A percentile compares a stretch with the other conserved stretches of the same genome.
phyloP scores from a whole-genome alignment of 2,329 filamentous ascomycete genomes.

The Camillea tinctor region DNA sequence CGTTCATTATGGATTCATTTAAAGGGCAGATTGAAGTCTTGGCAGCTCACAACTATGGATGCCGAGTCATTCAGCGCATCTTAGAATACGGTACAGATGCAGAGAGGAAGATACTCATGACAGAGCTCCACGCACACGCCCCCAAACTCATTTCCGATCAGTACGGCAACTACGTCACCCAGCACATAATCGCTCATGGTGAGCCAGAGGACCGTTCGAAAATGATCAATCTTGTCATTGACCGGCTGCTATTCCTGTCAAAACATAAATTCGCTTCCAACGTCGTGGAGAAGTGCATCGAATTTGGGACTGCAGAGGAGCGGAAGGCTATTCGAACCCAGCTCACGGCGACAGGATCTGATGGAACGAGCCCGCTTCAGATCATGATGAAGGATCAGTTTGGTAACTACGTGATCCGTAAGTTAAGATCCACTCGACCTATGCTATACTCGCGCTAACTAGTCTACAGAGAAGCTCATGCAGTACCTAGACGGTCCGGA shows the following conservation, averaged over 20 bases:
- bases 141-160: constrained; percentile 76
- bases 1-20: constrained; percentile 82
- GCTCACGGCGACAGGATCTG: constrained; percentile 57
- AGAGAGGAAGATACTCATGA: constrained; percentile 70
- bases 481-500: constrained; percentile 60
- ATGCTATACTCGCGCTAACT: constrained; percentile 23
- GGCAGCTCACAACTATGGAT: constrained; percentile 80
- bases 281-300: constrained; percentile 90
- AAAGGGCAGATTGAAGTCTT: constrained; percentile 71
- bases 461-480: constrained; percentile 72
- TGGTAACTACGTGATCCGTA: constrained; percentile 96
- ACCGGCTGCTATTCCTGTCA: constrained; percentile 70
- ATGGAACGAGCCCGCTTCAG: constrained; percentile 69
- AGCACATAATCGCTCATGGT: constrained; percentile 84
- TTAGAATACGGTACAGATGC: constrained; percentile 76
- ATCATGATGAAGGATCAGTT: constrained; percentile 85
- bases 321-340: constrained; percentile 66
- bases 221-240: constrained; percentile 72
- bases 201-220: constrained; percentile 67
- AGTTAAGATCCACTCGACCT: constrained; percentile 41
- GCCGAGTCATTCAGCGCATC: constrained; percentile 89
- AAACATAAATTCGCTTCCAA: constrained; percentile 98
- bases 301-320: constrained; percentile 67
- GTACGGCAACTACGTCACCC: constrained; percentile 94
- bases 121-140: constrained; percentile 74